Evolutionary conservation across 2,329 filamentous ascomycete species (phyloP).

Genomic region (Diplodia intermedia): DNA sequence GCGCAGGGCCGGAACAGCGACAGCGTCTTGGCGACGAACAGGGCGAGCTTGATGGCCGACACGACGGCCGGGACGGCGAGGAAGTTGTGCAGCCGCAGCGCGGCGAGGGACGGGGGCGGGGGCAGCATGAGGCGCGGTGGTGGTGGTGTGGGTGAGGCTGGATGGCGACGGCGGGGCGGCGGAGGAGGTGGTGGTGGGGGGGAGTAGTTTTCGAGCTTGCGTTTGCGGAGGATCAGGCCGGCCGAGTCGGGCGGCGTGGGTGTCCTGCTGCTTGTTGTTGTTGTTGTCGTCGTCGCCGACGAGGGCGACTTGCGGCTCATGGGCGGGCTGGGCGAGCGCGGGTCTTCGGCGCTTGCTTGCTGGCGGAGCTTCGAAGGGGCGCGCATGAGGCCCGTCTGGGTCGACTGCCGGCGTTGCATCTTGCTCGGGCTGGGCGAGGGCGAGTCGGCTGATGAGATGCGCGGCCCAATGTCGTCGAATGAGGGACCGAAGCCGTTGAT

Average conservation of each 20-base stretch:
- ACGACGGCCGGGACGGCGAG: conserved; percentile 44
- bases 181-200: conserved; percentile 1
- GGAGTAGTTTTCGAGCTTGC: conserved; percentile 25
- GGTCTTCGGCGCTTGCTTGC: conserved; percentile 41
- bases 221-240: conserved; percentile 24
- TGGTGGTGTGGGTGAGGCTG: background rate
- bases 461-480: conserved; percentile 46
- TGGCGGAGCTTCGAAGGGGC: conserved; percentile 46
- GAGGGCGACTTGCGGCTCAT: conserved; percentile 10
- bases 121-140: conserved; percentile 33
- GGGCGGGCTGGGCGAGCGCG: conserved; percentile 46
- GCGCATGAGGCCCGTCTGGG: conserved; percentile 38
- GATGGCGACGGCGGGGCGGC: background rate
- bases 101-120: conserved; percentile 36
- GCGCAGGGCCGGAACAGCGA: conserved; percentile 72
- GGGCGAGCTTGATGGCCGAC: conserved; percentile 57
- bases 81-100: conserved; percentile 44
- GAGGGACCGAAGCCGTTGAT: conserved; percentile 49
- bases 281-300: background rate
- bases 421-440: conserved; percentile 44
- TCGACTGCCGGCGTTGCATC: conserved; percentile 38
- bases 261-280: background rate
- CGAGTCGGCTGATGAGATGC: conserved; percentile 55
- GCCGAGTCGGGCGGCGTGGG: conserved; percentile 26
- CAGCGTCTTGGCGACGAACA: conserved; percentile 74